Conservation (phyloP, 306 rosid species). For the Quercus wislizeni region DNA sequence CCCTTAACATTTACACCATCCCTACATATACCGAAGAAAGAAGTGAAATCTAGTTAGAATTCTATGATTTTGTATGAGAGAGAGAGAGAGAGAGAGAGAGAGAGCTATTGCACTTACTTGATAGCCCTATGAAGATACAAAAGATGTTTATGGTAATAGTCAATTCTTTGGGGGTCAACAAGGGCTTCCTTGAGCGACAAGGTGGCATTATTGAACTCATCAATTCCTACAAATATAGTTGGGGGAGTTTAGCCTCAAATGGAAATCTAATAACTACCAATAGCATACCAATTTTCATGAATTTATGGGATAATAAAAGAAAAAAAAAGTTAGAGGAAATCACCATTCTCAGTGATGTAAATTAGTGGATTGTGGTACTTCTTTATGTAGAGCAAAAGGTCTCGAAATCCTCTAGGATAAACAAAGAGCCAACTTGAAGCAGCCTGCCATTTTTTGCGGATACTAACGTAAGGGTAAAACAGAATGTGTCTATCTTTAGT, state of each 20-base stretch:
- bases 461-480: too few species aligned
- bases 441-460: constrained; percentile 24
- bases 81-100: not conserved
- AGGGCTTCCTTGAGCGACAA: constrained; percentile 32
- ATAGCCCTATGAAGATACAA: constrained; percentile 43
- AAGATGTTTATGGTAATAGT: constrained; percentile 41
- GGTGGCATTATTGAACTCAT: constrained; percentile 49
- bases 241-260: not conserved
- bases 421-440: constrained; percentile 45
- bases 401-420: constrained; percentile 57
- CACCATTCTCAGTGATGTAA: constrained; percentile 73
- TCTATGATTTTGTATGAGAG: not conserved
- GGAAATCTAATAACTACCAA: constrained; percentile 2
- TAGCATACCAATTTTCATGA: not conserved
- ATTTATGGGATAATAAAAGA: not conserved
- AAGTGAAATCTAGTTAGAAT: not conserved
- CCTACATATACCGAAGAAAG: constrained; percentile 20
- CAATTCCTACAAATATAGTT: constrained; percentile 41
- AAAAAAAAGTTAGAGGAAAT: not conserved
- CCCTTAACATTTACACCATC: constrained; percentile 65
- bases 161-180: constrained; percentile 36
- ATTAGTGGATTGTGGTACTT: constrained; percentile 51
- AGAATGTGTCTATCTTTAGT: too few species aligned
- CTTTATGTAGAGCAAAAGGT: constrained; percentile 44
- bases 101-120: constrained; percentile 29